These are phyloP conservation scores for Galerina sulciceps DNA, from an alignment of 768 basidiomycete species.

Conservation along the genomic window DNA sequence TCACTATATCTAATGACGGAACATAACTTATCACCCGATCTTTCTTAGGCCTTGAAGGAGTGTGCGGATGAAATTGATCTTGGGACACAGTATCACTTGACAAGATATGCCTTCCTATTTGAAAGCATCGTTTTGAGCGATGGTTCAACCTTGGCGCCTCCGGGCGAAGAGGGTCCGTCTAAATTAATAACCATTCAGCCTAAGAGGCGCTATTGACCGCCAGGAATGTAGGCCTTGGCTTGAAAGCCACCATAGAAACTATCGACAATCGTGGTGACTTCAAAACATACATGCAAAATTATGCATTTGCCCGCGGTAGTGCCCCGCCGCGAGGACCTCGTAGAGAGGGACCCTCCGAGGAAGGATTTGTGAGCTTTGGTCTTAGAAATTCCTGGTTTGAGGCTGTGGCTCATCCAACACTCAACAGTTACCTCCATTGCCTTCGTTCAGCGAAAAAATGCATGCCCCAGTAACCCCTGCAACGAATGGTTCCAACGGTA, in stretches of 20 bases:
- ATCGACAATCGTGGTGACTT: slow-evolving; percentile 97
- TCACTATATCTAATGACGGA: slow-evolving; percentile 16
- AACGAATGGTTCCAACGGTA: slow-evolving; percentile 35
- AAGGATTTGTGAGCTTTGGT: slow-evolving; percentile 85
- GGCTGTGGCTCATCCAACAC: background rate
- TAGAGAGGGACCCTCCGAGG: slow-evolving; percentile 87
- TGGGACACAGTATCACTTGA: slow-evolving; percentile 97
- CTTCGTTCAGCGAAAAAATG: slow-evolving; percentile 37
- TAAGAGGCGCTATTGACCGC: background rate
- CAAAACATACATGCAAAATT: slow-evolving; percentile 97
- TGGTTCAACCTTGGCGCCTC: slow-evolving; percentile 80
- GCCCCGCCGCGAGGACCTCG: slow-evolving; percentile 69
- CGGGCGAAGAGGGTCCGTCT: slow-evolving; percentile 70
- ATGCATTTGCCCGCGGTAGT: slow-evolving; percentile 84
- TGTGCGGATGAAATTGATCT: slow-evolving; percentile 95
- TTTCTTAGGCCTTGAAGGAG: slow-evolving; percentile 81
- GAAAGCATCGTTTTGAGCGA: slow-evolving; percentile 91
- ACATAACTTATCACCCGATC: slow-evolving; percentile 3
- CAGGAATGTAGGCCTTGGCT: slow-evolving; percentile 54
- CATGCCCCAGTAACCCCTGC: slow-evolving; percentile 16
- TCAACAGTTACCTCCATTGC: slow-evolving; percentile 64
- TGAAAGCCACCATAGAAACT: slow-evolving; percentile 86
- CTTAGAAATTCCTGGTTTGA: slow-evolving; percentile 1
- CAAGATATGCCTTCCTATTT: slow-evolving; percentile 92
- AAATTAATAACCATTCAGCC: background rate